Conservation (phyloP, 2,329 filamentous ascomycete genomes). For the Trematosphaeria pertusa region DNA sequence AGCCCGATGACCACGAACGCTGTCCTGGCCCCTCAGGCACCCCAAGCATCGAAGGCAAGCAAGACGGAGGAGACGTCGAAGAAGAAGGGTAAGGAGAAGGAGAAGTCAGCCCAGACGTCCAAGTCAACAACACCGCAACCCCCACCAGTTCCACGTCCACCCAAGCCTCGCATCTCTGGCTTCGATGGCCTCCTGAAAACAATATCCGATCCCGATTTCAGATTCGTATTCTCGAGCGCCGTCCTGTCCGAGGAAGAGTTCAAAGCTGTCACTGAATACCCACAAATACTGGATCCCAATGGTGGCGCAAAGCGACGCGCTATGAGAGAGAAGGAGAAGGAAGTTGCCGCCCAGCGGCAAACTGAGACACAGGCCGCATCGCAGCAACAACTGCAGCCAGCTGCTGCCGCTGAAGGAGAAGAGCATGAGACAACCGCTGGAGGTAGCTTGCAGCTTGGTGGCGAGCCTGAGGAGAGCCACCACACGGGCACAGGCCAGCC, state of each 20-base stretch:
- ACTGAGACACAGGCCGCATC: slow-evolving; percentile 61
- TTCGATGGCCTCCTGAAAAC: slow-evolving; percentile 49
- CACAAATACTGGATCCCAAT: slow-evolving; percentile 81
- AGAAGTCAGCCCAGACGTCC: slow-evolving; percentile 34
- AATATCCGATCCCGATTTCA: slow-evolving; percentile 55
- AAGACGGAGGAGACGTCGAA: slow-evolving; percentile 40
- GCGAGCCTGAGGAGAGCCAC: slow-evolving; percentile 82
- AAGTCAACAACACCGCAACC: slow-evolving; percentile 37
- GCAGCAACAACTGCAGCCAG: slow-evolving; percentile 45
- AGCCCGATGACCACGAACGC: slow-evolving; percentile 72
- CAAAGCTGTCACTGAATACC: slow-evolving; percentile 64
- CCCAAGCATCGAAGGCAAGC: slow-evolving; percentile 38
- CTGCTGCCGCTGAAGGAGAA: slow-evolving; percentile 61
- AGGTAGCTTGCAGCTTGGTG: slow-evolving; percentile 86
- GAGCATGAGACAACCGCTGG: slow-evolving; percentile 72
- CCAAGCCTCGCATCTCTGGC: slow-evolving; percentile 29
- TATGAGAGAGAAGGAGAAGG: slow-evolving; percentile 72
- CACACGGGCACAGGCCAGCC: slow-evolving; percentile 67
- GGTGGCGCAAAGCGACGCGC: slow-evolving; percentile 83
- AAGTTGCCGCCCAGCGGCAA: slow-evolving; percentile 56
- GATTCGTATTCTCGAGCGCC: slow-evolving; percentile 60
- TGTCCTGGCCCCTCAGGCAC: slow-evolving; percentile 44
- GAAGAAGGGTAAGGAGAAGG: slow-evolving; percentile 36
- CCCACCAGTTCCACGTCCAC: slow-evolving; percentile 17
- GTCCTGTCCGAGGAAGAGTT: slow-evolving; percentile 54